A percentile compares a stretch with the other conserved stretches of the same genome.
Evolutionary conservation across 2,329 filamentous ascomycete genomes (phyloP).

Genomic region (Fusarium sp.): DNA sequence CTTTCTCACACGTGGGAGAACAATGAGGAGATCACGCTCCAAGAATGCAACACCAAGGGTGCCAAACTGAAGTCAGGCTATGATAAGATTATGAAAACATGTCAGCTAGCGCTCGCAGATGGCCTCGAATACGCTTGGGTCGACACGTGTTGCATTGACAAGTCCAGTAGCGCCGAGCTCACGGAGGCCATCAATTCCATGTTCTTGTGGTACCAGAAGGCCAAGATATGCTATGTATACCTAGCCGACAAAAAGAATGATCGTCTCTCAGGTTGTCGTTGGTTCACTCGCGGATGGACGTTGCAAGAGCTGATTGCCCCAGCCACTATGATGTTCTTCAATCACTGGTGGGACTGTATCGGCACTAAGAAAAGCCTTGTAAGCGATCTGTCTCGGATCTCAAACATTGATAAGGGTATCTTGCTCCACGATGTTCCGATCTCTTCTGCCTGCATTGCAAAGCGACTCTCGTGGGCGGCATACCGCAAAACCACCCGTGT

Average conservation of each 20-base stretch:
- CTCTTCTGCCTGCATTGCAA: not conserved
- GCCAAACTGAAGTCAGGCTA: not conserved
- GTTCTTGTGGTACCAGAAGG: not conserved
- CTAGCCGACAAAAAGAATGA: not conserved
- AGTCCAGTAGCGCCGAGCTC: not conserved
- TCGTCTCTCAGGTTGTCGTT: not conserved
- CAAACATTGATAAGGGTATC: not conserved
- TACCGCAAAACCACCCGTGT: not conserved
- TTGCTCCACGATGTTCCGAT: rapidly evolving
- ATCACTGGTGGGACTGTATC: not conserved
- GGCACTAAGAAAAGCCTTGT: not conserved
- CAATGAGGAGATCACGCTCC: not conserved
- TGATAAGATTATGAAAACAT: not conserved
- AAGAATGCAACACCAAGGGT: not conserved
- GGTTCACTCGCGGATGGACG: slow-evolving; percentile 16
- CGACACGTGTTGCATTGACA: not conserved
- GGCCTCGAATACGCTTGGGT: not conserved
- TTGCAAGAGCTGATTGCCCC: slow-evolving; percentile 12
- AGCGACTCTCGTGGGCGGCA: slow-evolving; percentile 20
- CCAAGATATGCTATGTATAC: not conserved
- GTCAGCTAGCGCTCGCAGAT: not conserved
- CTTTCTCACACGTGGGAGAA: not conserved
- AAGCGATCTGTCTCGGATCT: not conserved
- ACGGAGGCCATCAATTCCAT: not conserved
- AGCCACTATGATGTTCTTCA: not conserved